phyloP scores from a whole-genome alignment of 148 eudicot species.

The Rhododendron vialii region DNA sequence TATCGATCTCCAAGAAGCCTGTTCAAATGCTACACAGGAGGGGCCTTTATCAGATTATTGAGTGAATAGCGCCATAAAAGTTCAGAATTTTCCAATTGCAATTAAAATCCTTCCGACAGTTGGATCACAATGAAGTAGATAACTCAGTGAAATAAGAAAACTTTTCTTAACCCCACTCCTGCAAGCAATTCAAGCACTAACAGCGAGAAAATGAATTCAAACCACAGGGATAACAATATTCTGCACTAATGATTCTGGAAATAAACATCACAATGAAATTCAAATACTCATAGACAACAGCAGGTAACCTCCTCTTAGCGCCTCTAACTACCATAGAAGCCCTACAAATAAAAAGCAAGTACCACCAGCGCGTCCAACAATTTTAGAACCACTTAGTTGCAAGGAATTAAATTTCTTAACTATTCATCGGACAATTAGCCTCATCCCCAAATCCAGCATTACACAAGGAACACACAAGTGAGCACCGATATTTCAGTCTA shows the following conservation, averaged over 20 bases:
- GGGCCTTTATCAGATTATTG: not conserved
- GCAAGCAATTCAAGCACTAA: not conserved
- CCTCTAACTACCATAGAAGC: not conserved
- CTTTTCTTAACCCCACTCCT: not conserved
- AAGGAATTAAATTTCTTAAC: too few relatives aligned
- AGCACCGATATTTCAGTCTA: slow-evolving; percentile 12
- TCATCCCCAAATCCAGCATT: slow-evolving; percentile 5
- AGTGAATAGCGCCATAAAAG: not conserved
- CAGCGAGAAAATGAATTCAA: too few relatives aligned
- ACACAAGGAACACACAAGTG: not conserved
- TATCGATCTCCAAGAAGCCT: not conserved
- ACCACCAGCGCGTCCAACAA: not conserved
- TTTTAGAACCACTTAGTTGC: not conserved
- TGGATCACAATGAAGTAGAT: not conserved
- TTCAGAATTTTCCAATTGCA: not conserved
- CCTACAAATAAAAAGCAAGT: not conserved
- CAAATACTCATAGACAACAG: not conserved
- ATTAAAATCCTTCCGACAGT: not conserved
- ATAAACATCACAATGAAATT: not conserved
- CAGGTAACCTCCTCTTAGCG: not conserved
- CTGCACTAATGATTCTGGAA: not conserved
- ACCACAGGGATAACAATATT: too few relatives aligned
- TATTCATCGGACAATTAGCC: not conserved
- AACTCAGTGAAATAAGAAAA: too few relatives aligned
- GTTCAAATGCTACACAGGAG: not conserved